Evolutionary conservation across 192 early-diverging fungal genomes (phyloP).

Genomic region (Coemansia sp.): DNA sequence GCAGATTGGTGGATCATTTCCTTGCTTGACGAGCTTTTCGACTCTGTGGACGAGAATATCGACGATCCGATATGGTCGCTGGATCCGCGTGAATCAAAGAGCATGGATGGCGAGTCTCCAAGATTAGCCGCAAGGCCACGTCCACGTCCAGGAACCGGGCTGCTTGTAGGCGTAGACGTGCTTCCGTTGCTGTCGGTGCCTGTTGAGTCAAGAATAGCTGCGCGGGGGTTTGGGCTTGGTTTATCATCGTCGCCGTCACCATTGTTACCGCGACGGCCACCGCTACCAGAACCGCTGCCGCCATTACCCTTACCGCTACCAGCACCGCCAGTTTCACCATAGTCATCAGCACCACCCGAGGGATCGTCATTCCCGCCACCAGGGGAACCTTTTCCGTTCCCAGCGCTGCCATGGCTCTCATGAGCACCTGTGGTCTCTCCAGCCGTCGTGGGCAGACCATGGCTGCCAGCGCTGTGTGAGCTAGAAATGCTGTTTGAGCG

Average conservation of each 20-base stretch:
- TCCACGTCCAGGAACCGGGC: slow-evolving; percentile 8
- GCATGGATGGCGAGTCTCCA: slow-evolving; percentile 5
- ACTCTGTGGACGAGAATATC: slow-evolving; percentile 44
- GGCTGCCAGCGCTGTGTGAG: slow-evolving; percentile 43
- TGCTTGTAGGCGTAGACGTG: slow-evolving; percentile 38
- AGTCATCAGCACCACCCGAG: not conserved
- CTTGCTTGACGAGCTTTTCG: slow-evolving; percentile 4
- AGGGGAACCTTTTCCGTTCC: no score
- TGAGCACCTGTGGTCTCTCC: slow-evolving; percentile 5
- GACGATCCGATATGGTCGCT: slow-evolving; percentile 38
- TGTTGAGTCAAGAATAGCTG: slow-evolving; percentile 16
- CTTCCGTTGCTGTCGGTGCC: slow-evolving; percentile 39
- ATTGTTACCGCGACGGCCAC: slow-evolving; percentile 6
- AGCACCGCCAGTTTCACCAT: not conserved
- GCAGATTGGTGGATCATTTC: slow-evolving; percentile 6
- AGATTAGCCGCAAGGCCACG: slow-evolving; percentile 41
- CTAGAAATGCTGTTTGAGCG: slow-evolving; percentile 53
- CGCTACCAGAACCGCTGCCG: slow-evolving; percentile 1
- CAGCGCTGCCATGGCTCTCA: not conserved
- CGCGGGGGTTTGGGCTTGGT: slow-evolving; percentile 30
- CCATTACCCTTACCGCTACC: not conserved
- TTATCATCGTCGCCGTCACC: slow-evolving; percentile 26
- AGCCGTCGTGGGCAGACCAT: slow-evolving; percentile 37
- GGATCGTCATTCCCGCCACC: not conserved
- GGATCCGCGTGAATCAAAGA: slow-evolving; percentile 34